Base-by-base conservation (phyloP, 345 rosid species). In the Acer negundo region DNA sequence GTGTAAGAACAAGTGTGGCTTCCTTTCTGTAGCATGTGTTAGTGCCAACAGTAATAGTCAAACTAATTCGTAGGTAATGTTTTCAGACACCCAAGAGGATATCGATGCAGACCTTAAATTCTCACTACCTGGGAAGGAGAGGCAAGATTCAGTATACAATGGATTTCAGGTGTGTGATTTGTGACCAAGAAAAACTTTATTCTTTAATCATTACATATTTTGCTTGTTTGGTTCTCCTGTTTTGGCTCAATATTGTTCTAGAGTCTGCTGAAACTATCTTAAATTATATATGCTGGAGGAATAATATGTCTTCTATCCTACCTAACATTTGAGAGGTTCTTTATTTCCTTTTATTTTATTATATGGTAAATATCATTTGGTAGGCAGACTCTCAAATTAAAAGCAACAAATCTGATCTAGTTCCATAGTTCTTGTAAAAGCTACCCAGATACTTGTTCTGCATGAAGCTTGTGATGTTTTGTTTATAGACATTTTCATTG, bases 91-190 rank as follows among this genome's bases (percentile, higher is more conserved):
- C 62, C 71, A 81, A 76, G 92, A 87, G 40, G 75, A 84, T 17
- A 79, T 92, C 73, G 78, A 72, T 31, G 87, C 89, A 31, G 89
- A 88, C 80, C 91, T 95, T 66, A 92, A 89, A 83, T 93, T 93
- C 62, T 83, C 96, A 46, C 81, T 93, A 70, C 99, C 99, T 10
- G 99, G 97, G 69, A 93, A 93, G 85, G 99, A 95, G 86, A 90
- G 99, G 78, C 99, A 95, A 81, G 98, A 95, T 80, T 95, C 99
- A 65, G 98, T 95, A 40, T 89, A 83, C 82, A 91, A 81, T 72
- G 97, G 98, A 63, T 92, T 95, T 86, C 98, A 95, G 98, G 98
- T 95, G 69, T 61, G 44, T 76, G 40, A 9, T 49, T 46, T 38
- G 38, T 15, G 20, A 68, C 74, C 31, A 19, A 71, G 49, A 62